phyloP scores from a whole-genome alignment of 352 stramenopile genomes.

The Globisporangium sylvaticum region DNA sequence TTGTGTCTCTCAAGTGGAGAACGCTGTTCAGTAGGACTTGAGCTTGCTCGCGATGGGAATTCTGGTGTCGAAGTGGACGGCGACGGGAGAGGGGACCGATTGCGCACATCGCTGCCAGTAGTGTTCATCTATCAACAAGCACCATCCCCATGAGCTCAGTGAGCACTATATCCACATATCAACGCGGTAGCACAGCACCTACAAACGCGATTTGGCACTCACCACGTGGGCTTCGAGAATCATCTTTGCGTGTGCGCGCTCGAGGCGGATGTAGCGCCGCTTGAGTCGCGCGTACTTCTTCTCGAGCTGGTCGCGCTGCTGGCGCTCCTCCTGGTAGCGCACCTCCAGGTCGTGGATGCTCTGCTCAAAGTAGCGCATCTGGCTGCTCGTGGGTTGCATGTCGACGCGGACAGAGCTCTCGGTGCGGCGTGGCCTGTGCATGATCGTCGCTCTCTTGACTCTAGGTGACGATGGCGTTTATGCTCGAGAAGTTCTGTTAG shows the following conservation, averaged over 20 bases:
- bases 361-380: conserved; percentile 21
- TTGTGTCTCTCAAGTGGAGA: background rate
- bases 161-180: background rate
- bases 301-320: conserved; percentile 47
- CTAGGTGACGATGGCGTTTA: conserved; percentile 1
- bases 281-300: conserved; percentile 75
- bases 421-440: background rate
- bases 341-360: conserved; percentile 38
- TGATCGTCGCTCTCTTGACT: background rate
- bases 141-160: background rate
- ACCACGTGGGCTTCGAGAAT: conserved; percentile 21
- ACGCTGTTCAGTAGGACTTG: background rate
- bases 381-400: background rate
- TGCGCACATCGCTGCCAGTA: background rate
- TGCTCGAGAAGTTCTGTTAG: background rate
- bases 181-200: background rate
- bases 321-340: conserved; percentile 42
- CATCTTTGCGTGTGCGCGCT: conserved; percentile 44
- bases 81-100: conserved; percentile 3
- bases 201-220: background rate
- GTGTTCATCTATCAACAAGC: conserved; percentile 6
- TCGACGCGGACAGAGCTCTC: conserved; percentile 1
- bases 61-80: background rate
- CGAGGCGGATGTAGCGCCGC: conserved; percentile 55
- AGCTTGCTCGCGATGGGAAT: background rate